Conservation (phyloP, 169 alveolate species). For the Babesia ovis region DNA sequence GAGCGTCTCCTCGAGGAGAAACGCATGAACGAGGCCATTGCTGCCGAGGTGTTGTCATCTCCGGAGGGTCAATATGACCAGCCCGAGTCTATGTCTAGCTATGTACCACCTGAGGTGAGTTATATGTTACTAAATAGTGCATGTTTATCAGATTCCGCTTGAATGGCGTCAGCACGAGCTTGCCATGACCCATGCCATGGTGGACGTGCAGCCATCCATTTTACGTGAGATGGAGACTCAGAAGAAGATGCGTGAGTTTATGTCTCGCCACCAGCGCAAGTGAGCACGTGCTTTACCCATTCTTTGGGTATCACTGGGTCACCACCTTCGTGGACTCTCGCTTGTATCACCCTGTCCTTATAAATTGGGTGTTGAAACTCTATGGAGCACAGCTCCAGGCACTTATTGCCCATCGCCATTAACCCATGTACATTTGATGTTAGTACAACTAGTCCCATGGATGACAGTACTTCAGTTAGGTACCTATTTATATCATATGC, state of each 20-base stretch:
- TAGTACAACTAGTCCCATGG: slow-evolving; percentile 37
- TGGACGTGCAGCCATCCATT: slow-evolving; percentile 66
- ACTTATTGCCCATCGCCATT: not conserved
- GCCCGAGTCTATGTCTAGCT: slow-evolving; percentile 44
- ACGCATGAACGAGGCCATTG: slow-evolving; percentile 58
- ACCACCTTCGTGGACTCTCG: slow-evolving; percentile 1
- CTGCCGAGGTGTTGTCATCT: slow-evolving; percentile 51
- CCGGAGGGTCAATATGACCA: slow-evolving; percentile 56
- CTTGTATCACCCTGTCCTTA: slow-evolving; percentile 31
- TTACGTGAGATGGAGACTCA: slow-evolving; percentile 68
- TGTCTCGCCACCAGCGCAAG: slow-evolving; percentile 17
- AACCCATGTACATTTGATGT: not conserved
- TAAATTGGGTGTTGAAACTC: slow-evolving; percentile 62
- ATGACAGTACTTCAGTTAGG: slow-evolving; percentile 32
- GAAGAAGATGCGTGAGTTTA: slow-evolving; percentile 63
- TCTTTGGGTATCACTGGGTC: slow-evolving; percentile 24
- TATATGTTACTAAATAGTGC: not conserved
- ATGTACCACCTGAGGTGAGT: slow-evolving; percentile 43
- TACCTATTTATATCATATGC: slow-evolving; percentile 26
- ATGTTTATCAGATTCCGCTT: slow-evolving; percentile 40
- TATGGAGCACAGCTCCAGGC: slow-evolving; percentile 34
- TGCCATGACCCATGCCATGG: slow-evolving; percentile 68
- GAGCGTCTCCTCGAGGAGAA: slow-evolving; percentile 70
- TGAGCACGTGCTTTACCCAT: slow-evolving; percentile 23
- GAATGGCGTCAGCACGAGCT: slow-evolving; percentile 70